Conservation (phyloP, 257 asterid species). For the Fraxinus anomala region DNA sequence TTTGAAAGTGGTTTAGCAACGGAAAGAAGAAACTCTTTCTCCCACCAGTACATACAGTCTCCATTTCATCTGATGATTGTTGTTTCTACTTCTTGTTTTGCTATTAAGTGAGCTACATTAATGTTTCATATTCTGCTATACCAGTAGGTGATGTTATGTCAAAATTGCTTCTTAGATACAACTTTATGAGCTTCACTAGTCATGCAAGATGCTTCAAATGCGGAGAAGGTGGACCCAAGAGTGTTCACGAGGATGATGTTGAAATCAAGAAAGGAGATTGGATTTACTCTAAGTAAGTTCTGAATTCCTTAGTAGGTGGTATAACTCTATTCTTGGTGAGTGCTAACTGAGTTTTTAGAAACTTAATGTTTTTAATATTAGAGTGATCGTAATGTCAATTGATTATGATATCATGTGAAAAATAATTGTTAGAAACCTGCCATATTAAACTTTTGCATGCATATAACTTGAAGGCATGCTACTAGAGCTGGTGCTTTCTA, state of each 20-base stretch:
- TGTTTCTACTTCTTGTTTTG: neutral
- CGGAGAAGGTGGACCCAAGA: slow-evolving; percentile 37
- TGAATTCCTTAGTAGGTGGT: neutral
- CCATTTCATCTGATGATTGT: neutral
- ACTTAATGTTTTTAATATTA: neutral
- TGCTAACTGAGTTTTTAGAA: neutral
- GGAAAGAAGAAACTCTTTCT: neutral
- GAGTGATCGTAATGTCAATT: neutral
- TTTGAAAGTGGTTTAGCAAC: neutral
- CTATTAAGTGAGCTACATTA: slow-evolving; percentile 3
- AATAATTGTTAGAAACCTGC: neutral
- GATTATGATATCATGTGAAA: neutral
- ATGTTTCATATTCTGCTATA: slow-evolving; percentile 3
- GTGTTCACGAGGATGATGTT: slow-evolving; percentile 15
- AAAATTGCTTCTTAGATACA: slow-evolving; percentile 28
- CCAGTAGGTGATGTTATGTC: slow-evolving; percentile 12
- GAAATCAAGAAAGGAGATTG: slow-evolving; percentile 51
- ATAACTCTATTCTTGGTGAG: neutral
- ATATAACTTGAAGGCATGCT: neutral
- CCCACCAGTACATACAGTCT: neutral
- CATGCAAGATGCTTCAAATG: slow-evolving; percentile 28
- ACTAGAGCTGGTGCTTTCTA: neutral
- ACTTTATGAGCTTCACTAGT: slow-evolving; percentile 37
- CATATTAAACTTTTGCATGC: neutral
- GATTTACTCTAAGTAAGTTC: slow-evolving; percentile 38